Conservation (phyloP, 352 stramenopile species). For the Phytophthora nicotianae region DNA sequence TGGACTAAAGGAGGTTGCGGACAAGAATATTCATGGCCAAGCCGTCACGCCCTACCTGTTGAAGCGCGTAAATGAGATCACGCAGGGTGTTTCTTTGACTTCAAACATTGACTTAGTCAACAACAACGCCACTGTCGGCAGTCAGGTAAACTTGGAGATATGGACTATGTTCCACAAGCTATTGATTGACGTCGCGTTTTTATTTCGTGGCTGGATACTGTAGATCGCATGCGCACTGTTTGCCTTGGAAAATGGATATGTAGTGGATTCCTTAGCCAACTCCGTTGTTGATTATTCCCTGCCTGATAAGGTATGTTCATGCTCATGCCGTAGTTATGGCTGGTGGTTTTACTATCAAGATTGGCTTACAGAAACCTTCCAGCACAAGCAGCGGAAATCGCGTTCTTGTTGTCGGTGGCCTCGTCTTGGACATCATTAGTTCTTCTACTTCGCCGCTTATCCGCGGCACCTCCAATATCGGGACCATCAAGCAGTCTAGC, state of each 20-base stretch:
- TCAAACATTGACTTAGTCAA: constrained; percentile 98
- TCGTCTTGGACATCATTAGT: constrained; percentile 90
- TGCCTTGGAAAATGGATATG: constrained; percentile 51
- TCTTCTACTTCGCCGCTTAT: constrained; percentile 70
- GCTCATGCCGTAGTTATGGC: not conserved
- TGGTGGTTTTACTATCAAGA: constrained; percentile 7
- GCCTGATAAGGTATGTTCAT: constrained; percentile 31
- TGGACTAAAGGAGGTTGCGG: constrained; percentile 85
- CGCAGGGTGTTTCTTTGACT: constrained; percentile 88
- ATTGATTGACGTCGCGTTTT: constrained; percentile 1
- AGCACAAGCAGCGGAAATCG: constrained; percentile 21
- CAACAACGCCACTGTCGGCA: constrained; percentile 96
- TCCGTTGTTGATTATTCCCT: constrained; percentile 44
- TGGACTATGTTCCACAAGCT: not conserved
- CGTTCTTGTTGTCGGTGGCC: constrained; percentile 86
- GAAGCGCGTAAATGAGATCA: constrained; percentile 94
- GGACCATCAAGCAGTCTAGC: constrained; percentile 79
- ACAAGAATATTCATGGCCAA: constrained; percentile 91
- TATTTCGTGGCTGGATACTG: constrained; percentile 8
- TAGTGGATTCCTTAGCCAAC: constrained; percentile 10
- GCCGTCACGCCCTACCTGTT: constrained; percentile 94
- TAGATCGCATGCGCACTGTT: constrained; percentile 74
- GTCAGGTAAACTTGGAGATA: constrained; percentile 69
- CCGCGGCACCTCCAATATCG: constrained; percentile 88
- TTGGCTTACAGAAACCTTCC: constrained; percentile 11